Base-by-base conservation (phyloP, 345 rosid genomes). In the Mangifera indica region DNA sequence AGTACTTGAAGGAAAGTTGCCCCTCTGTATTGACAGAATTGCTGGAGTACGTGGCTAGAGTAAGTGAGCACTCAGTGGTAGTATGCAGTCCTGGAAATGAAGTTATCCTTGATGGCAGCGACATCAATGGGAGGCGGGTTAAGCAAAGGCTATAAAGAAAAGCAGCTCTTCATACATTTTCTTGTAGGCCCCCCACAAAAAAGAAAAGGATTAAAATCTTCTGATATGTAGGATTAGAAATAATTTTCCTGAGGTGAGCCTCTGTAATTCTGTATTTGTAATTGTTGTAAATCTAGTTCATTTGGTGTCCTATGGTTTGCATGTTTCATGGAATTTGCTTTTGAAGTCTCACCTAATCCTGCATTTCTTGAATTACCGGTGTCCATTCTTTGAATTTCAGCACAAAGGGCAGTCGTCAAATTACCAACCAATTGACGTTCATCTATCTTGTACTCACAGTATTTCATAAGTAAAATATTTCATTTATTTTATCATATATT, bases 1-100 rank as follows among this genome's bases (percentile, higher is more conserved):
- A 84, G 66, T 85, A 87, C 74, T 69, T 85, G 83, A 81, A 84
- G 72, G 81, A 82, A 79, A 87, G 91, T 73, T 87, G 91, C 55
- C 88, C 86, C 1, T 63, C 81, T 6, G 79, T 87, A 5, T 48
- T 87, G 80, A 80, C 89, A 0, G 91, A 87, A 68, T 83, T 87
- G 15, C 73, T 85, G 63, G 85, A 85, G 77, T 79, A 84, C 18
- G 92, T 86, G 62, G 88, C 87, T 11, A 83, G 77, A 74, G 80
- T 71, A 3, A 75, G 79, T 6, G 88, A 81, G 73, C 93, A 82
- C 59, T 75, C 87, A 0, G 74, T 76, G 69, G 64, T 81, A 10
- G 60, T 78, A 9, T 74, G 76, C 67, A 76, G 80, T 68, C 80
- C 78, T 14, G 86, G 83, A 22, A 79, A 70, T 46, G 92, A 84